Evolutionary conservation across 179 eudicot species (phyloP).

Genomic region (Vitellaria paradoxa): DNA sequence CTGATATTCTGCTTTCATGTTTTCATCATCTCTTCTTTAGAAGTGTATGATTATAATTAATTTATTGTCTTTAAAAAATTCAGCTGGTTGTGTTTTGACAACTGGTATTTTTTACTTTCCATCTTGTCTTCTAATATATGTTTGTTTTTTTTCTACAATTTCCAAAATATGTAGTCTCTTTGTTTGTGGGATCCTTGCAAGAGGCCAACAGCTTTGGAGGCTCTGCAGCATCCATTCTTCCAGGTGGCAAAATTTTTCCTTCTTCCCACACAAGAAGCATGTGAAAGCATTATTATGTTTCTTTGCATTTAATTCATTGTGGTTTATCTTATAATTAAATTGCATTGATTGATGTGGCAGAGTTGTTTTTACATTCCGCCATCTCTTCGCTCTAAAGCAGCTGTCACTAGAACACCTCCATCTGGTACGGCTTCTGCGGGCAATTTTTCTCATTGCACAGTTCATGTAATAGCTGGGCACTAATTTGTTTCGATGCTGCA

Average conservation of each 20-base stretch:
- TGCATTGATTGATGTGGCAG: constrained; percentile 29
- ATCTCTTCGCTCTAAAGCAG: constrained; percentile 65
- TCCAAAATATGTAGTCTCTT: constrained; percentile 42
- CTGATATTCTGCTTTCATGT: background rate
- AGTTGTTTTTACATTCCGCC: constrained; percentile 79
- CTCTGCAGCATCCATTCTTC: constrained; percentile 89
- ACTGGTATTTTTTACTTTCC: background rate
- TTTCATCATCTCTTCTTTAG: background rate
- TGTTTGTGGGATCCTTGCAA: constrained; percentile 92
- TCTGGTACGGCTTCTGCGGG: constrained; percentile 27
- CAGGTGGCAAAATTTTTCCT: constrained; percentile 37
- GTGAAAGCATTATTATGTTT: background rate
- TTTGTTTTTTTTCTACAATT: background rate
- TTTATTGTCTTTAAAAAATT: background rate
- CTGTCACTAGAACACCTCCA: constrained; percentile 63
- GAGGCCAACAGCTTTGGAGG: constrained; percentile 95
- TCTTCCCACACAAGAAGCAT: background rate
- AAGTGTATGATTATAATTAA: background rate
- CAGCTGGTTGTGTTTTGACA: background rate
- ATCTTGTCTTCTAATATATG: constrained; percentile 13
- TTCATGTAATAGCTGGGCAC: background rate
- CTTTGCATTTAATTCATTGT: background rate
- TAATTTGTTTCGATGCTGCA: constrained; percentile 16
- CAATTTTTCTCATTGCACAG: constrained; percentile 1
- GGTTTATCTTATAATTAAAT: background rate